Conservation (phyloP, 257 asterid genomes). For the Lantana camara region DNA sequence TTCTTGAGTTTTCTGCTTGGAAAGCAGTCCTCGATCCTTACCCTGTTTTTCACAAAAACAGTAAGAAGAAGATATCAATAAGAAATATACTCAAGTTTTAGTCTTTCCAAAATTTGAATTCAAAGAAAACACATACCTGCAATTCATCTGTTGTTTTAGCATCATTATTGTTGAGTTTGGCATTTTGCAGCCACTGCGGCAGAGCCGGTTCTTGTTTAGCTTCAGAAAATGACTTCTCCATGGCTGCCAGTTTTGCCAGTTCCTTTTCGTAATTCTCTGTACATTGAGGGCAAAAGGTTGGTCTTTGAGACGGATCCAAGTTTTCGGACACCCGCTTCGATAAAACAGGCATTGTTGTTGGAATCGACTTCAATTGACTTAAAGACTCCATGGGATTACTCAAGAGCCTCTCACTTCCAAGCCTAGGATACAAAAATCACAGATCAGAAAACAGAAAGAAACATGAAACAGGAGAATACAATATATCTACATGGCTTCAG, state of each 20-base stretch:
- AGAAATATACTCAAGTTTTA: constrained; percentile 8
- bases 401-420: constrained; percentile 57
- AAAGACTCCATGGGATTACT: constrained; percentile 48
- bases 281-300: constrained; percentile 60
- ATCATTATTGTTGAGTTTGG: constrained; percentile 45
- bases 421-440: constrained; percentile 43
- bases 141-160: constrained; percentile 44
- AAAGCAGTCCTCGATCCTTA: constrained; percentile 51
- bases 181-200: constrained; percentile 87
- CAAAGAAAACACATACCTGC: constrained; percentile 38
- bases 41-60: constrained; percentile 40
- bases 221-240: constrained; percentile 61
- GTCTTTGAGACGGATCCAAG: constrained; percentile 40
- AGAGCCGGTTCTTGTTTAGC: constrained; percentile 47
- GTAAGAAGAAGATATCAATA: background rate
- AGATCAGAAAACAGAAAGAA: constrained; percentile 1
- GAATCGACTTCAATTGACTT: constrained; percentile 45
- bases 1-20: constrained; percentile 62
- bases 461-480: background rate
- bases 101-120: background rate
- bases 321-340: constrained; percentile 44
- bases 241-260: constrained; percentile 51
- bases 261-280: constrained; percentile 59
- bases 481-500: background rate
- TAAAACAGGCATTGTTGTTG: constrained; percentile 36